Evolutionary conservation across 2,329 filamentous ascomycete genomes (phyloP).

Genomic region (Aureobasidium namibiae): DNA sequence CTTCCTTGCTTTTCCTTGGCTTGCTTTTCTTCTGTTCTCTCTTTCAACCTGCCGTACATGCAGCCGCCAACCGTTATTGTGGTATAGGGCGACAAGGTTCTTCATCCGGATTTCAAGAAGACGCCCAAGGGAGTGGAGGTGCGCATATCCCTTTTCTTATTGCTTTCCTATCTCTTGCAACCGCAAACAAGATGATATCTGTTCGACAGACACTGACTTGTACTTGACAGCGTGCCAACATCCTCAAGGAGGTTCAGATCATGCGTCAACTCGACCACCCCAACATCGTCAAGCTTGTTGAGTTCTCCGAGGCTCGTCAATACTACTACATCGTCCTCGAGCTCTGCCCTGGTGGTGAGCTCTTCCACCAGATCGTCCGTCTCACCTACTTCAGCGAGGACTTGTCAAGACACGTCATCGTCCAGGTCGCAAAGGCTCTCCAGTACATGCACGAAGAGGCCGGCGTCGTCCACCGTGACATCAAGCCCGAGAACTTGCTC

Average conservation of each 20-base stretch:
- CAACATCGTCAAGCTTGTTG: constrained; percentile 87
- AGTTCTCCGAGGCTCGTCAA: constrained; percentile 86
- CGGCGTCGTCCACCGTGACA: constrained; percentile 94
- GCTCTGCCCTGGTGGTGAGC: constrained; percentile 85
- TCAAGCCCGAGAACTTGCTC: constrained; percentile 95
- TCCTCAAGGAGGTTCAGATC: constrained; percentile 96
- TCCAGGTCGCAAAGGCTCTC: constrained; percentile 87
- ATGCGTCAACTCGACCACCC: constrained; percentile 96
- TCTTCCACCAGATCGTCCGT: constrained; percentile 97
- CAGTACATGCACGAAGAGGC: constrained; percentile 91
- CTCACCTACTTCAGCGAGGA: constrained; percentile 98
- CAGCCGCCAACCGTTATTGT: constrained; percentile 42
- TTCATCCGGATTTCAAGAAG: constrained; percentile 93
- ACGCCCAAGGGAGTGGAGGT: constrained; percentile 93
- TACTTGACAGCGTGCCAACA: constrained; percentile 72
- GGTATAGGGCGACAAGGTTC: constrained; percentile 75
- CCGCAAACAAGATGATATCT: not conserved
- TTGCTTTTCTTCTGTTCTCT: constrained; percentile 26
- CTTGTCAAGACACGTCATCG: constrained; percentile 86
- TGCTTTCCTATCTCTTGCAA: constrained; percentile 19
- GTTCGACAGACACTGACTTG: constrained; percentile 33
- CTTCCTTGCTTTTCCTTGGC: constrained; percentile 27
- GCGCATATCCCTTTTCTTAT: constrained; percentile 45
- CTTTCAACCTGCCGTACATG: constrained; percentile 19
- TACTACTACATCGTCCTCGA: constrained; percentile 98